Percentiles rank a stretch among this genome's conserved stretches.
Evolutionary conservation across 2,329 filamentous ascomycete genomes (phyloP).

Genomic region (Sarocladium brachiariae): DNA sequence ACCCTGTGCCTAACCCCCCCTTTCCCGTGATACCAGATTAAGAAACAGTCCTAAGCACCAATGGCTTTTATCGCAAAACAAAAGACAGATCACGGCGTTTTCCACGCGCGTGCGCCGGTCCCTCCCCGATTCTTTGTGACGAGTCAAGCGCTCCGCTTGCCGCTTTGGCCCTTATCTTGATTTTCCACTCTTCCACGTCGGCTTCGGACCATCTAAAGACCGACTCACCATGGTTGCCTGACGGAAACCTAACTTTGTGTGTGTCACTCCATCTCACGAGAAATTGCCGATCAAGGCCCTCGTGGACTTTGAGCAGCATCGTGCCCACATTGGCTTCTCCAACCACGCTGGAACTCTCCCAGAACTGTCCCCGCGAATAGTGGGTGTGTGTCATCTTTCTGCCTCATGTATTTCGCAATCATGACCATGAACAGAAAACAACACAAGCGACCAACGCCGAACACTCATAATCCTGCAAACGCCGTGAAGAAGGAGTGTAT

Average conservation of each 20-base stretch:
- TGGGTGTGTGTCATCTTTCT: neutral
- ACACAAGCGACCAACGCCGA: neutral
- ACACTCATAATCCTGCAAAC: neutral
- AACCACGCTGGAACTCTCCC: neutral
- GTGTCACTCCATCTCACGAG: neutral
- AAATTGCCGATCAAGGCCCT: neutral
- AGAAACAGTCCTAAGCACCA: slow-evolving; percentile 5
- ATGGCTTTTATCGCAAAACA: too few species aligned
- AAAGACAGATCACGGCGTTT: slow-evolving; percentile 1
- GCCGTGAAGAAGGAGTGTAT: slow-evolving; percentile 1
- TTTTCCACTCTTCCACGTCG: neutral
- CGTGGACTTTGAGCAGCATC: neutral
- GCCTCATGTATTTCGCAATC: neutral
- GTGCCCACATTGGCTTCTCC: neutral
- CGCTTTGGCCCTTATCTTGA: neutral
- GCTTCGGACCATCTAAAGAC: neutral
- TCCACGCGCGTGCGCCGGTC: neutral
- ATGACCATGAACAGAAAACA: neutral
- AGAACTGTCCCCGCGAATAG: neutral
- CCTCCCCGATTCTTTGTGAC: neutral
- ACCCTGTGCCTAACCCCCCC: neutral
- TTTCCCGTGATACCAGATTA: slow-evolving; percentile 6
- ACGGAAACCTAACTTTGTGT: neutral
- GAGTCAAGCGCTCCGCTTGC: neutral
- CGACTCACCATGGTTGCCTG: neutral